Base-by-base conservation (phyloP, 169 alveolate species). In the Eimeria falciformis region DNA sequence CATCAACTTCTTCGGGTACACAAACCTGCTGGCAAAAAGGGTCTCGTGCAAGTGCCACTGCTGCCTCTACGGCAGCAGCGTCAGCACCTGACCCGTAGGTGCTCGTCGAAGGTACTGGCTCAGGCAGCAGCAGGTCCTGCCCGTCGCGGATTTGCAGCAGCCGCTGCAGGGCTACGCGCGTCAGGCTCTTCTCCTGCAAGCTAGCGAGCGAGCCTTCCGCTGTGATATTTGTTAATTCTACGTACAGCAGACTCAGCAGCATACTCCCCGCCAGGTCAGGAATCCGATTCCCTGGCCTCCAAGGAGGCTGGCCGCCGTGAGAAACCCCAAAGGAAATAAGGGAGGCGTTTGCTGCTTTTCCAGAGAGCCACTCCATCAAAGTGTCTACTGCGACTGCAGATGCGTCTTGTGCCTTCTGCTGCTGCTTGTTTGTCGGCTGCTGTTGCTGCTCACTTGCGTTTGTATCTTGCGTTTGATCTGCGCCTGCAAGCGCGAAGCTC, bases 51-150 rank as follows among this genome's bases (percentile, higher is more conserved):
- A 17, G 14, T 73, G 84, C 58, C n/a, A 45, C 27, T 21, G 84
- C 56, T 5, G 45, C 5, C 55, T 14, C 65, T 4, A 58, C 3
- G n/a, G 84, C 33, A 12, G 45, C 84, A 3, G 40, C 3, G n/a
- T 9, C 75, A 2, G 43, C 29, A 29, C 25, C 75, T 62, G 12
- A 14, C 21, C 18, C 17, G 75, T 29, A 25, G 18, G 75, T 29
- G 18, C 5, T 14, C 23, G 18, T 9, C 18, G 75, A 62, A 23
- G 75, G 25, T 3, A 21, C 5, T 12, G 40, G 65, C 37, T 73
- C 84, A 9, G 84, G 84, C 37, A 73, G 58, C 62, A 73, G 58
- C 29, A 73, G 62, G n/a, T 73, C 62, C 84, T 73, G 84, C 55
- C 62, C 62, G 43, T 73, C 84, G n/a, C 84, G 56, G 11, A 73